Evolutionary conservation across 2,329 filamentous ascomycete genomes (phyloP).

Genomic region (Cladosporium velox): DNA sequence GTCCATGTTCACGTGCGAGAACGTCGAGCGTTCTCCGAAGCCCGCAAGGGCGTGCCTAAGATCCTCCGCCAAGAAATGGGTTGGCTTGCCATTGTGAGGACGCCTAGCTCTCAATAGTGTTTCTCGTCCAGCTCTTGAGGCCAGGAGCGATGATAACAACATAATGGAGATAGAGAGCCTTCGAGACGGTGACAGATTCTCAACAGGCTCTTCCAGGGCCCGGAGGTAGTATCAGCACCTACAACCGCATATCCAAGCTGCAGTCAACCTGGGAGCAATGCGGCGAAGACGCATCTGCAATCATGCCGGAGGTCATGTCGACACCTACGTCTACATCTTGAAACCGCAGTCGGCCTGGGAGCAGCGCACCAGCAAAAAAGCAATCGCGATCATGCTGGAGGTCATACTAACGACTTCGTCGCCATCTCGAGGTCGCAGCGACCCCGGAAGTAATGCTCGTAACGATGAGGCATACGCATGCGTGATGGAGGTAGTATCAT

Average conservation of each 20-base stretch:
- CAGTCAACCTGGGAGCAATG: not conserved
- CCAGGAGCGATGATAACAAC: not conserved
- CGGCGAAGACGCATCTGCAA: not conserved
- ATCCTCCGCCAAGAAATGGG: not conserved
- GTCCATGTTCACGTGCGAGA: not conserved
- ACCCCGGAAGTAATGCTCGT: not conserved
- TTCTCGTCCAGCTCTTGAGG: not conserved
- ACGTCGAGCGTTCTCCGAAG: not conserved
- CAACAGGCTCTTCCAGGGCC: not conserved
- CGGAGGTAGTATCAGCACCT: not conserved
- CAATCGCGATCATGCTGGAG: not conserved
- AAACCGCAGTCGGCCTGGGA: not conserved
- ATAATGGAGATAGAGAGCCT: not conserved
- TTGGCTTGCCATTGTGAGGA: not conserved
- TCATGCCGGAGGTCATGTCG: not conserved
- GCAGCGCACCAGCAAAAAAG: not conserved
- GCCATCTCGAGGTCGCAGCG: not conserved
- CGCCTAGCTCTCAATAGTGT: not conserved
- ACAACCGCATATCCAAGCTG: not conserved
- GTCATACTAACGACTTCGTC: not conserved
- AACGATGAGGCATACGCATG: not conserved
- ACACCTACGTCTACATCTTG: not conserved
- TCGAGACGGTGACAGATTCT: not conserved
- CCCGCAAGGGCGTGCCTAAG: not conserved
- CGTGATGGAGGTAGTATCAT: not conserved